Evolutionary conservation across 495 filamentous ascomycete genomes (phyloP).

Genomic region (Daldinia grandis): DNA sequence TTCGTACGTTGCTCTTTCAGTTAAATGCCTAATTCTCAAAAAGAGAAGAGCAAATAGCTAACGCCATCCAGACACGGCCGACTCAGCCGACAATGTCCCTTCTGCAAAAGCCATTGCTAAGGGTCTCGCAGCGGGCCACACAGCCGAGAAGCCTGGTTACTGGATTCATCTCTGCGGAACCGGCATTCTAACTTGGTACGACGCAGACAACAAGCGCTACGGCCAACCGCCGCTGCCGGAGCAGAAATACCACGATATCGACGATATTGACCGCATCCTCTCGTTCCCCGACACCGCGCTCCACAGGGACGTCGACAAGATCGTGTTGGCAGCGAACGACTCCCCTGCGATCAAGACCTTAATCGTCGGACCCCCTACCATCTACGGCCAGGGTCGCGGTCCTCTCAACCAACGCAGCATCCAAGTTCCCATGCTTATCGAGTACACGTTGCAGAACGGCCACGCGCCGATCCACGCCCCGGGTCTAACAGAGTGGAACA

Average conservation of each 20-base stretch:
- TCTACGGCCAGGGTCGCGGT: constrained; percentile 79
- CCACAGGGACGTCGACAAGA: constrained; percentile 59
- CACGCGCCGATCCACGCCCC: constrained; percentile 69
- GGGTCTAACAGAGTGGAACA: constrained; percentile 75
- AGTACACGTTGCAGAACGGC: constrained; percentile 65
- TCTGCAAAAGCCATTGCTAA: constrained; percentile 56
- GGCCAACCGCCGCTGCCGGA: constrained; percentile 53
- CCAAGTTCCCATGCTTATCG: constrained; percentile 68
- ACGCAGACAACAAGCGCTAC: constrained; percentile 47
- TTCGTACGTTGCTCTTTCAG: constrained; percentile 57
- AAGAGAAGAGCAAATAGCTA: background rate
- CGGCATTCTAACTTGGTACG: constrained; percentile 58
- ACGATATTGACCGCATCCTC: constrained; percentile 47
- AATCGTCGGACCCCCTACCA: constrained; percentile 79
- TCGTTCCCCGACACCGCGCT: constrained; percentile 51
- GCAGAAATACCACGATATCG: constrained; percentile 50
- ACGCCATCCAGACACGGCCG: constrained; percentile 52
- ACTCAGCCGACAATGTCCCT: constrained; percentile 55
- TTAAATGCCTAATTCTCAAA: background rate
- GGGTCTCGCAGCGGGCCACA: constrained; percentile 55
- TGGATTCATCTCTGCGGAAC: constrained; percentile 60
- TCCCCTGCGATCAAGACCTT: constrained; percentile 67
- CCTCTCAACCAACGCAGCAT: constrained; percentile 71
- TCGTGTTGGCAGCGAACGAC: constrained; percentile 50
- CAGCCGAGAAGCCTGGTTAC: constrained; percentile 56